Base-by-base conservation (phyloP, 2,329 filamentous ascomycete genomes). In the Pestalotiopsis sp. region DNA sequence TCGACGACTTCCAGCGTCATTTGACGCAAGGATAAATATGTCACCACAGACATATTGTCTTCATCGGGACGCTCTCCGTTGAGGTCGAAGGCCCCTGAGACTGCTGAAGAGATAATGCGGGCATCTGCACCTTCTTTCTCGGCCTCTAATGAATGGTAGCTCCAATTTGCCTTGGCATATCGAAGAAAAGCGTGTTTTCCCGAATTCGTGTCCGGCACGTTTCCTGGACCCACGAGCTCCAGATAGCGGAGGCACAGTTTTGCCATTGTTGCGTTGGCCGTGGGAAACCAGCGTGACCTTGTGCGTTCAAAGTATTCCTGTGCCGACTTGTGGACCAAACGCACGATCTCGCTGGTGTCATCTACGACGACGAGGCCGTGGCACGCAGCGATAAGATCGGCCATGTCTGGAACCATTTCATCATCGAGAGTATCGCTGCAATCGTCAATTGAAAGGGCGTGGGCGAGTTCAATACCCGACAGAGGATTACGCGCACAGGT, bases 291-390 rank as follows among this genome's bases (percentile, higher is more conserved):
- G 4, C 60, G 25, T 0, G 7, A 45, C 12, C 68, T 60, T 0
- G 71, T 79, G 13, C 69, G 62, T 20, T 81, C 75, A 57, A 86
- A 79, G 70, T 83, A 86, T 52, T 85, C 78, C 58, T 85, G 80
- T 1, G 83, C 77, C 0, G 84, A 85, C 67, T 83, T 82, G 70
- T 86, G 83, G 3, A 84, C 81, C 0, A 86, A 70, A 3, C 81
- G 77, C 12, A 64, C 20, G 23, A 64, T 64, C 20, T 49, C 25
- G 20, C 38, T 49, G 9, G n/a, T 45, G 2, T n/a, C 20, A 13
- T 84, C 80, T 4, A 82, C 61, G 0, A 75, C 79, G 3, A 85
- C 78, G 11, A 85, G 67, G 1, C 83, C 82, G 31, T 25, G 14
- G 39, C 61, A 64, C 11, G 25, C 38, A 23, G 61, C 36, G 4